Base-by-base conservation (phyloP, 768 basidiomycete species). In the Baorangia bicolor region DNA sequence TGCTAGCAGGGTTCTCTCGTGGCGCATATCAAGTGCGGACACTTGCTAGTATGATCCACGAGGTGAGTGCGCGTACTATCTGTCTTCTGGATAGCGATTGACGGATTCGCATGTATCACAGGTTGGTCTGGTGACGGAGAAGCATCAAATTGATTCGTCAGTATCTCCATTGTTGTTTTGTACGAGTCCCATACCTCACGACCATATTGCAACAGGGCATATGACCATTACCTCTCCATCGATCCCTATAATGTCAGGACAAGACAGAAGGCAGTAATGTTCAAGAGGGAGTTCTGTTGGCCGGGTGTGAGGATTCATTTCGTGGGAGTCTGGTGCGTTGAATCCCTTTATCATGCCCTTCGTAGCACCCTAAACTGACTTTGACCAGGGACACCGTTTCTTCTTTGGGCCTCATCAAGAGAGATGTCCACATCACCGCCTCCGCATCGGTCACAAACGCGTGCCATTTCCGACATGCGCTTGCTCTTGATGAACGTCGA, bases 21-120 rank as follows among this genome's bases (percentile, higher is more conserved):
- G 76, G 76, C 0, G 76, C 75, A 6, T 77, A 75, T 55, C 75
- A 77, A 68, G 74, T 68, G 1, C 73, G 76, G 4, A 60, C 56
- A 0, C 51, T 78, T 5, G 73, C 76, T 1, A 70, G 60, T 5
- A 73, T 77, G 72, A 76, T 77, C 2, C 49, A 73, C 2, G 68
- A 61, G 49, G 76, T 71, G n/a, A 35, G 33, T 9, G 16, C 4
- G 1, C 6, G 4, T 5, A 16, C 12, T 6, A 16, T n/a, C 7
- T 8, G 5, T 30, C 5, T 9, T 34, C 4, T n/a, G 8, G 18
- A 42, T 42, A 2, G 28, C 28, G 28, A 28, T 4, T 28, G 28
- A 28, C 28, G 28, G 34, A n/a, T 35, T 30, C 20, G 16, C 18
- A 12, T 25, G n/a, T 34, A 23, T 49, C 1, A 34, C 18, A 49